Base-by-base conservation (phyloP, 805 yeast species). In the Cyberlindnera mississippiensis region DNA sequence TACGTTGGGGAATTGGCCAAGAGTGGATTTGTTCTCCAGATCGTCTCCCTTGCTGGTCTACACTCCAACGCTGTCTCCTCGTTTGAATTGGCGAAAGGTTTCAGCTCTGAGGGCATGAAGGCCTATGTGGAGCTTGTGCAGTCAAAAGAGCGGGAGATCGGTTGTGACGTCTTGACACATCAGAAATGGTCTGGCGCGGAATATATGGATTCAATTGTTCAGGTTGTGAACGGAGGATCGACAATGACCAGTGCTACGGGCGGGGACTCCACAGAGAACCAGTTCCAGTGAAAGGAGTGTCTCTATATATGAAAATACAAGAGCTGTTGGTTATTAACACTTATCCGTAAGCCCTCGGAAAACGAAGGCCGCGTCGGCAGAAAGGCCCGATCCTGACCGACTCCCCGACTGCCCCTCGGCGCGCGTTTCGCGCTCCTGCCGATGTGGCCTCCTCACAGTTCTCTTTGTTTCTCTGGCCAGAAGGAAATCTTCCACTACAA, bases 141-240 rank as follows among this genome's bases (percentile, higher is more conserved):
- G 59, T 56, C 57, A 17, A 60, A 60, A 41, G 82, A 78, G 53
- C 67, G 63, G 48, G 68, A 60, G 15, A 45, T 64, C 5, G 63
- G 66, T 3, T 71, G 78, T 48, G 82, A 77, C 50, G 70, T 77
- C 3, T 60, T 77, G 49, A 78, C 79, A 8, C 83, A 77, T 50
- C 83, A 77, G 54, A 72, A 69, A 48, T 77, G 83, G 83, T 73
- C 79, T 4, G 83, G 83, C 6, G 78, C 78, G n/a, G 71, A 72
- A 51, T 74, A 75, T 50, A 56, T 68, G 24, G 82, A 77, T 49
- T 33, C 44, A 28, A 41, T 49, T 14, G 46, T 49, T 15, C 45
- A 44, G 39, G 45, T 42, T 4, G 50, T 49, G 26, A 46, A 46
- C 22, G 50, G 50, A 2, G 52, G 52, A 8, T 41, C 42, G 6